A percentile compares a stretch with the other conserved stretches of the same genome.
phyloP scores from a whole-genome alignment of 2,329 filamentous ascomycete genomes.

The Aspergillus ibericus region DNA sequence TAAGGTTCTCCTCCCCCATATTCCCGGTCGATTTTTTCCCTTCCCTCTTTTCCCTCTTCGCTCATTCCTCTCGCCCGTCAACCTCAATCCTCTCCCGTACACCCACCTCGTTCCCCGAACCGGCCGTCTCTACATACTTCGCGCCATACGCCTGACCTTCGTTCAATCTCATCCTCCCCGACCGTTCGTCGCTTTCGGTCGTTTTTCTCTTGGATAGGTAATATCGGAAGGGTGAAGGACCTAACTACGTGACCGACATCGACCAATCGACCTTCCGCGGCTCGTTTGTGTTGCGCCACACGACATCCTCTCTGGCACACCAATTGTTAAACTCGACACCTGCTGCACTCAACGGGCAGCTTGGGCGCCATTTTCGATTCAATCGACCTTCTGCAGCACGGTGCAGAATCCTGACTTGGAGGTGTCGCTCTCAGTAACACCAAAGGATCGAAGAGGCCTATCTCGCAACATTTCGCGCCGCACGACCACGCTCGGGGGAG shows the following conservation, averaged over 20 bases:
- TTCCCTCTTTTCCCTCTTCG: conserved; percentile 17
- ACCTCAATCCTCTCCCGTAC: conserved; percentile 21
- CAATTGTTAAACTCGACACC: conserved; percentile 3
- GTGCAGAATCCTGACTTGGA: conserved; percentile 18
- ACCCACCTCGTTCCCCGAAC: conserved; percentile 22
- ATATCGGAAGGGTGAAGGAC: conserved; percentile 4
- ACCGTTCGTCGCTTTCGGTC: conserved; percentile 23
- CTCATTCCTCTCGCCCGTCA: conserved; percentile 18
- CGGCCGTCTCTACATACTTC: conserved; percentile 15
- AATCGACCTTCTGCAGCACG: conserved; percentile 21
- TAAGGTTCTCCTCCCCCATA: conserved; percentile 26
- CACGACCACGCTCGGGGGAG: conserved; percentile 46
- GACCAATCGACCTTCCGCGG: conserved; percentile 1
- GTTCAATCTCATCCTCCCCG: conserved; percentile 11
- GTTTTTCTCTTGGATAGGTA: conserved; percentile 1
- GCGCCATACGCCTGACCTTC: not conserved
- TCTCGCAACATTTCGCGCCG: conserved; percentile 34
- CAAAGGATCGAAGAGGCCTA: conserved; percentile 21
- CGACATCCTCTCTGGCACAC: not conserved
- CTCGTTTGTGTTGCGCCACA: not conserved
- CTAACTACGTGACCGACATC: not conserved
- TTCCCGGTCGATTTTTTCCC: conserved; percentile 22
- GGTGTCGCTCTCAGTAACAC: conserved; percentile 8
- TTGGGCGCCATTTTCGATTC: conserved; percentile 18
- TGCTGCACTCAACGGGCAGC: conserved; percentile 22